Evolutionary conservation across 768 basidiomycete genomes (phyloP).

Genomic region (Lactifluus echinatus): DNA sequence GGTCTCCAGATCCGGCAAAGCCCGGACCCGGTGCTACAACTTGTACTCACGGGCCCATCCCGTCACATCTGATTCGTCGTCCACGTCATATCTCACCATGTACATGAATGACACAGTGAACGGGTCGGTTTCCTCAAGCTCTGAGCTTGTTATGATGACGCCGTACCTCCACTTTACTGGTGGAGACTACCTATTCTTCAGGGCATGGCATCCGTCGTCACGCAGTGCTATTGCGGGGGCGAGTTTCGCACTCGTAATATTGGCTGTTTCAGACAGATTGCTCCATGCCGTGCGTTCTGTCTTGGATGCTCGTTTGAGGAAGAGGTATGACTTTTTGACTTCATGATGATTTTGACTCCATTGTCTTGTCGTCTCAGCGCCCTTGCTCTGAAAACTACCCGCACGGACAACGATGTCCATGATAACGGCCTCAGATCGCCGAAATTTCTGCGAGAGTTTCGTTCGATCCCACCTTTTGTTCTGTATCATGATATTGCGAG

Average conservation of each 20-base stretch:
- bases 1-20: too few species aligned
- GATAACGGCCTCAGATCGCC: background rate
- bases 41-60: background rate
- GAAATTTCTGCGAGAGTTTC: constrained; percentile 21
- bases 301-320: constrained; percentile 50
- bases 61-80: background rate
- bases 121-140: constrained; percentile 13
- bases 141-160: constrained; percentile 39
- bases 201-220: constrained; percentile 58
- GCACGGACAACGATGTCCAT: background rate
- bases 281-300: constrained; percentile 47
- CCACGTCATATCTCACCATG: background rate
- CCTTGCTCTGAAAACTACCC: background rate
- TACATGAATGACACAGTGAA: constrained; percentile 1
- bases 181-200: constrained; percentile 60
- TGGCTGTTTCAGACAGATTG: constrained; percentile 66
- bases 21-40: too few species aligned
- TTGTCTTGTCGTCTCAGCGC: background rate
- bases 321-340: constrained; percentile 34
- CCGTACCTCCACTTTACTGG: constrained; percentile 63
- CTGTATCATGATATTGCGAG: constrained; percentile 60
- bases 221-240: constrained; percentile 66
- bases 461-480: constrained; percentile 55
- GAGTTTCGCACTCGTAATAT: constrained; percentile 57
- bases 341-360: background rate